phyloP scores from a whole-genome alignment of 306 rosid genomes.

The Lathyrus oleraceus region DNA sequence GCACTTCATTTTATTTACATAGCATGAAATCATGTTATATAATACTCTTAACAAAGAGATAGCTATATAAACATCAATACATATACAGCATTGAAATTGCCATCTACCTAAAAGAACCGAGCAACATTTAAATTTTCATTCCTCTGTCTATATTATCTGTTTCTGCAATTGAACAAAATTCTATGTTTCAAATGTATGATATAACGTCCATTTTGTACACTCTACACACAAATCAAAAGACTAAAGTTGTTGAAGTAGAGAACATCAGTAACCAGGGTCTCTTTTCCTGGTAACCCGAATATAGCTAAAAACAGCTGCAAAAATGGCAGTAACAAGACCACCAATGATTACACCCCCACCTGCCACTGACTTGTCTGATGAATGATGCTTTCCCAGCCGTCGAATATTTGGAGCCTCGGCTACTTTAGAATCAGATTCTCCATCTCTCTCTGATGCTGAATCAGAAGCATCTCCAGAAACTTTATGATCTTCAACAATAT shows the following conservation, averaged over 20 bases:
- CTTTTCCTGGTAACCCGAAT: slow-evolving; percentile 76
- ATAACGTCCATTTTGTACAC: too few relatives aligned
- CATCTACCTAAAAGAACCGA: too few relatives aligned
- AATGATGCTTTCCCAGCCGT: slow-evolving; percentile 62
- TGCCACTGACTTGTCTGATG: slow-evolving; percentile 66
- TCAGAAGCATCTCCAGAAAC: slow-evolving; percentile 35
- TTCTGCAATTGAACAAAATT: too few relatives aligned
- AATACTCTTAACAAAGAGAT: too few relatives aligned
- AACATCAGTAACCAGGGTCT: slow-evolving; percentile 8
- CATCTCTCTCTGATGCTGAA: slow-evolving; percentile 26
- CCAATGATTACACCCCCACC: slow-evolving; percentile 94
- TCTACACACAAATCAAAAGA: neutral
- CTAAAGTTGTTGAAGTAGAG: neutral
- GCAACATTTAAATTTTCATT: too few relatives aligned
- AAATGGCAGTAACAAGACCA: slow-evolving; percentile 73
- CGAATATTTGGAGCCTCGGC: slow-evolving; percentile 69
- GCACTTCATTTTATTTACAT: too few relatives aligned
- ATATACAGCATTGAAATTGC: too few relatives aligned
- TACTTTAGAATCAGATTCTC: slow-evolving; percentile 33
- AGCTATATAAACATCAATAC: too few relatives aligned
- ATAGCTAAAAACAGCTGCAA: slow-evolving; percentile 85
- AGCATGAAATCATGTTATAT: too few relatives aligned
- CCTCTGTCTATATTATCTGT: too few relatives aligned
- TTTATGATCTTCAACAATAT: slow-evolving; percentile 33
- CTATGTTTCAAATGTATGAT: too few relatives aligned